Percentiles rank a stretch among this genome's conserved stretches.
Conservation (phyloP, 2,329 filamentous ascomycete species). For the Claviceps humidiphila region DNA sequence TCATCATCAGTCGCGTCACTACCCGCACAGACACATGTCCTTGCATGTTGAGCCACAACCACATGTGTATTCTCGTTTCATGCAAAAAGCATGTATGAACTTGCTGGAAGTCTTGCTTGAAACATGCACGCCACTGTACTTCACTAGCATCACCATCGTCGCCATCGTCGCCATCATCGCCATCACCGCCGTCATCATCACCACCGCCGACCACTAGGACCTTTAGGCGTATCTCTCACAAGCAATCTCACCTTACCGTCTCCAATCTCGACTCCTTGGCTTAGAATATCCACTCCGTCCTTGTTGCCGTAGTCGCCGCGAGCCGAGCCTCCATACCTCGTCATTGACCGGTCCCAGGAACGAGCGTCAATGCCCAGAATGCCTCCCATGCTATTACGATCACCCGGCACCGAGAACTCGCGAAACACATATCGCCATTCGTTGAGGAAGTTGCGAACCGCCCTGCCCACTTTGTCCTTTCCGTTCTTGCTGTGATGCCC, state of each 20-base stretch:
- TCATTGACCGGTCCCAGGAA: constrained; percentile 51
- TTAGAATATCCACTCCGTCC: constrained; percentile 42
- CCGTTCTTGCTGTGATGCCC: constrained; percentile 97
- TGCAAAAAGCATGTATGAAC: no score
- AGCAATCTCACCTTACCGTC: constrained; percentile 51
- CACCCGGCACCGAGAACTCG: constrained; percentile 93
- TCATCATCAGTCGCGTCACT: no score
- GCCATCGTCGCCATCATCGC: no score
- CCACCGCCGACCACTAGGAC: constrained; percentile 36
- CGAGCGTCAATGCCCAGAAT: constrained; percentile 55
- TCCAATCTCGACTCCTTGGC: constrained; percentile 31
- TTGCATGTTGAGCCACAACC: no score
- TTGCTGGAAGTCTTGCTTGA: no score
- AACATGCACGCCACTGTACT: no score
- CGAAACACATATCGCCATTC: constrained; percentile 94
- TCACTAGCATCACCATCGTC: no score
- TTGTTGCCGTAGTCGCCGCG: constrained; percentile 23
- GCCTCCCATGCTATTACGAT: constrained; percentile 70
- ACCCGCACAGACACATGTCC: no score
- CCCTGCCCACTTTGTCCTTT: constrained; percentile 96
- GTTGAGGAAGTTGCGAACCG: constrained; percentile 77
- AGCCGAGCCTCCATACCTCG: constrained; percentile 27
- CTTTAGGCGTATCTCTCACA: constrained; percentile 47
- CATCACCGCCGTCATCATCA: constrained; percentile 6
- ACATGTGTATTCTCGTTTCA: no score